Evolutionary conservation across 73 alveolate species (phyloP).

Genomic region (Breviolum minutum): DNA sequence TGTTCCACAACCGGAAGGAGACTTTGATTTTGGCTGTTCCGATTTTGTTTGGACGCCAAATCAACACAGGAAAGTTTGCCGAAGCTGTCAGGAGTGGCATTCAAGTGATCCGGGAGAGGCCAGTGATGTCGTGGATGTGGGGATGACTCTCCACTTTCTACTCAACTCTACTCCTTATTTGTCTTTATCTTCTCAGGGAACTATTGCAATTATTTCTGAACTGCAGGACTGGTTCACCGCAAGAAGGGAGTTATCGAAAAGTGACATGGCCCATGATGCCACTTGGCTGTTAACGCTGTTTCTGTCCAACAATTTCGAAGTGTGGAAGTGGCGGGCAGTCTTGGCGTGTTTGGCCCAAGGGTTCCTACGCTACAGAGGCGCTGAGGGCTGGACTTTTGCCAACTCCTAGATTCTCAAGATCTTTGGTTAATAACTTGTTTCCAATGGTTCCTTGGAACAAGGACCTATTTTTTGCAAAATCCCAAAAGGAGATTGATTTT

Average conservation of each 20-base stretch:
- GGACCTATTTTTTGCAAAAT: constrained; percentile 16
- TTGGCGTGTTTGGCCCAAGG: background rate
- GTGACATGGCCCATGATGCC: constrained; percentile 33
- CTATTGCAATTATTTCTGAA: background rate
- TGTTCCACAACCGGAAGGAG: constrained; percentile 71
- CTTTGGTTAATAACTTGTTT: background rate
- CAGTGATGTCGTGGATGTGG: too few species aligned
- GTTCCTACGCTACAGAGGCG: background rate
- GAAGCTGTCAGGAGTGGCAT: constrained; percentile 36
- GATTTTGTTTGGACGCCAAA: background rate
- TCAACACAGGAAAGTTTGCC: background rate
- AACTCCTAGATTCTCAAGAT: background rate
- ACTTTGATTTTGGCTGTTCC: background rate
- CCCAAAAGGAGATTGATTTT: background rate
- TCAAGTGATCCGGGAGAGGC: constrained; percentile 73
- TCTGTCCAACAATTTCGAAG: too few species aligned
- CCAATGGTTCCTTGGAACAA: constrained; percentile 40
- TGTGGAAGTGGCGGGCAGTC: too few species aligned
- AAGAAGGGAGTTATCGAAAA: constrained; percentile 11
- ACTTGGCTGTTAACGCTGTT: background rate
- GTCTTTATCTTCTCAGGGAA: too few species aligned
- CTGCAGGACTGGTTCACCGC: constrained; percentile 11
- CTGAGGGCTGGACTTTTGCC: background rate
- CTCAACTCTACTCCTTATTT: too few species aligned
- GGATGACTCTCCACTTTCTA: too few species aligned